Percentiles rank a stretch among this genome's conserved stretches.
Evolutionary conservation across 176 grass and related monocot genomes (phyloP).

Genomic region (Pharus latifolius): DNA sequence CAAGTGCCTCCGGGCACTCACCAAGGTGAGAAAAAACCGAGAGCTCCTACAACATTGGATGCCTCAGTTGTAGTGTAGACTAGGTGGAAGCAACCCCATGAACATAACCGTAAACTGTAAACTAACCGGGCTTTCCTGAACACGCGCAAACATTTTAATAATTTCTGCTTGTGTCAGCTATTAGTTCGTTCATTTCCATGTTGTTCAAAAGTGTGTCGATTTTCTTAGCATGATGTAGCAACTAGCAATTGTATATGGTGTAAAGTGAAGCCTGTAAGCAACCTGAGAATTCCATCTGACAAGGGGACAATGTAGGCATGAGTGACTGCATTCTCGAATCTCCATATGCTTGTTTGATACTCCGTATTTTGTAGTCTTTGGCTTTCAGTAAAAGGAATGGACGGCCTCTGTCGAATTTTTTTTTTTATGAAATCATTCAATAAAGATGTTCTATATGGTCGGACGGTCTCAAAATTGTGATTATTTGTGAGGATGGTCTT

Average conservation of each 20-base stretch:
- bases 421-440: no score
- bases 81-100: background rate
- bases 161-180: background rate
- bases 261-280: background rate
- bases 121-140: no score
- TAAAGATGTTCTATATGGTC: no score
- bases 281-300: background rate
- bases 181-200: background rate
- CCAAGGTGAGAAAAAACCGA: constrained; percentile 38
- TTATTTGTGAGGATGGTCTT: no score
- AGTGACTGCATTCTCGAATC: background rate
- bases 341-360: background rate
- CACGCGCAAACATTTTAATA: background rate
- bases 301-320: background rate
- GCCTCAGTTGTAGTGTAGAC: no score
- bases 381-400: constrained; percentile 32
- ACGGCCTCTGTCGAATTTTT: background rate
- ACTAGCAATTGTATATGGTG: background rate
- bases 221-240: background rate
- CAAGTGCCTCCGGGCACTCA: constrained; percentile 62
- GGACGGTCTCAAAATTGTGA: no score
- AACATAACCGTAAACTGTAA: background rate
- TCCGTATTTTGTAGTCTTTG: constrained; percentile 20
- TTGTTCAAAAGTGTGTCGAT: background rate
- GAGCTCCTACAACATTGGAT: no score